These are phyloP conservation scores for Botrytis pseudocinerea DNA, from an alignment of 2,329 filamentous ascomycete genomes.

Conservation along the genomic window DNA sequence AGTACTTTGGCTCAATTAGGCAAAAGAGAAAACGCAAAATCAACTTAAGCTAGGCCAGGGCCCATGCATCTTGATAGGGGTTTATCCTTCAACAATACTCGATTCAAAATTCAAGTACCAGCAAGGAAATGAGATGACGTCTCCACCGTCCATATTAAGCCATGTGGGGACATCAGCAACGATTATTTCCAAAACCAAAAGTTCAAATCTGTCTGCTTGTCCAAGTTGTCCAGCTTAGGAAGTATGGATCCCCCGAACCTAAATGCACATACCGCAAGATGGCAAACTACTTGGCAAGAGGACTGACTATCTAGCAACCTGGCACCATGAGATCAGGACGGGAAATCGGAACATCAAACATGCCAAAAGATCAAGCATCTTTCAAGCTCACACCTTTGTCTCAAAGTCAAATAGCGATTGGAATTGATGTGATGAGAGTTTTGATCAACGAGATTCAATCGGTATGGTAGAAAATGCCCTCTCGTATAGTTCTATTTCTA, in stretches of 20 bases:
- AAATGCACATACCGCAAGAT: neutral
- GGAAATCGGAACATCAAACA: neutral
- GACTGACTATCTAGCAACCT: neutral
- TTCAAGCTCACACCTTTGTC: neutral
- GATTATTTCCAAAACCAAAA: neutral
- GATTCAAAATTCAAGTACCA: neutral
- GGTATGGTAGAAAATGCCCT: neutral
- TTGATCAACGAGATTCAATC: neutral
- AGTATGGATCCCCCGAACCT: neutral
- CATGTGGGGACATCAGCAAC: neutral
- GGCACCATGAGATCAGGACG: neutral
- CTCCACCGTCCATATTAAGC: neutral
- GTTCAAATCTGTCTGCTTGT: neutral
- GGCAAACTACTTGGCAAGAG: neutral
- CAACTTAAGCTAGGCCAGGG: neutral
- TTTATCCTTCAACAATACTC: neutral
- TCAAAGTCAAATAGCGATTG: neutral
- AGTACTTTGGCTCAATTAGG: neutral
- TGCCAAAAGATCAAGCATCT: neutral
- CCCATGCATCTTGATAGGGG: neutral
- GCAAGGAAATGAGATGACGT: neutral
- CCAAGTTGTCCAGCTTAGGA: neutral
- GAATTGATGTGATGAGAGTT: neutral
- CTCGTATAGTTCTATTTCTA: neutral
- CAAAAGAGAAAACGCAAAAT: neutral